Base-by-base conservation (phyloP, 768 basidiomycete genomes). In the Lactarius psammicola region DNA sequence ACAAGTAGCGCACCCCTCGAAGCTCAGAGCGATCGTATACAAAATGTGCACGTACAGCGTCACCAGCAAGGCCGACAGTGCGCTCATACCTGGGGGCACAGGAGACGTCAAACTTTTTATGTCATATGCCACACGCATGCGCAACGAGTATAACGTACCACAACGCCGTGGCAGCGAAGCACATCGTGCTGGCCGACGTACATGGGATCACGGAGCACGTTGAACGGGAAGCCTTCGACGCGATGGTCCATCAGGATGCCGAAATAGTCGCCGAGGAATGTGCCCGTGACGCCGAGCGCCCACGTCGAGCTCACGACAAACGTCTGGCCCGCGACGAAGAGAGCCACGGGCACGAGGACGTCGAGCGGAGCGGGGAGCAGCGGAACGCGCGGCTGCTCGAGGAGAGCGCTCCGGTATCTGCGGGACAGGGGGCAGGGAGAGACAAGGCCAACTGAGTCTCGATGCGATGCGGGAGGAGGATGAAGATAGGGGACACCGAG, bases 171-270 rank as follows among this genome's bases (percentile, higher is more conserved):
- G 87, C 95, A 42, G 85, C 77, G 78, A 98, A 98, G 74, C 88
- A 92, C 79, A 99, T 78, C 6, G 94, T 95, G 73, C 90, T 94
- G 9, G n/a, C 96, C 96, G 55, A 94, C 90, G 74, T 99, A 98
- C 96, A 99, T 99, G 0, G 96, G 96, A 75, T 97, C 89, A 23
- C 85, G 81, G 49, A 95, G 81, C 56, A 97, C 83, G 74, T 96
- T 96, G 82, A 98, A 99, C 0, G 96, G 96, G 81, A 99, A 99
- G 26, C 91, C 89, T 72, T 94, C 89, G n/a, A 98, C 95, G 59
- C 92, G 82, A 66, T 88, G 81, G 72, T 93, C 87, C 94, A 90
- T 94, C 68, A 92, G 77, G 66, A 93, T 91, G 4, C 90, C 92
- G 69, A 94, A 92, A 73, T 92, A 92, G 73, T 90, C 90, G 1